phyloP scores from a whole-genome alignment of 1,284 basidiomycete genomes.

The Ceratobasidium sp. region DNA sequence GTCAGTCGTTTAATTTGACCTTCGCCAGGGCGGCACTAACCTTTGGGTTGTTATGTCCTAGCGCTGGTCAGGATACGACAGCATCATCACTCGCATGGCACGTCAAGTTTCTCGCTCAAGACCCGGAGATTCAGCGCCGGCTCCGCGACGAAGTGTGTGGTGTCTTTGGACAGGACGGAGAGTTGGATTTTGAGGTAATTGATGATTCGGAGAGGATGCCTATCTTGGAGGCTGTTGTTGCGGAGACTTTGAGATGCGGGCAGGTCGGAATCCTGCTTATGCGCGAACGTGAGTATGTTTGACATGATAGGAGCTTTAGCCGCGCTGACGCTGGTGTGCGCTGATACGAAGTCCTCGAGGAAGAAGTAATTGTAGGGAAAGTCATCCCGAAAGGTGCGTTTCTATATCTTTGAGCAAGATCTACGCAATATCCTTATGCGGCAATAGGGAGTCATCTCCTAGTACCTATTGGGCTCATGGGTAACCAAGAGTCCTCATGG shows the following conservation, averaged over 20 bases:
- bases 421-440: neutral
- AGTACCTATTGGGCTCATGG: neutral
- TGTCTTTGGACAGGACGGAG: slow-evolving; percentile 3
- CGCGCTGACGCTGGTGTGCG: too few species aligned
- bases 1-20: neutral
- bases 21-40: neutral
- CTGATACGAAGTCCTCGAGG: too few species aligned
- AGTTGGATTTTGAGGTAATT: slow-evolving; percentile 10
- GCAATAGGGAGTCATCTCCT: neutral
- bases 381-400: slow-evolving; percentile 18
- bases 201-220: slow-evolving; percentile 11
- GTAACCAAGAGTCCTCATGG: slow-evolving; percentile 7
- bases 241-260: slow-evolving; percentile 33
- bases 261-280: neutral
- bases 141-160: slow-evolving; percentile 14
- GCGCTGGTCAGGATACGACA: slow-evolving; percentile 34
- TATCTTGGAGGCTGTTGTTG: slow-evolving; percentile 32
- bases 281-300: slow-evolving; percentile 32
- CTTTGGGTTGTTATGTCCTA: neutral
- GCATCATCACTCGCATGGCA: slow-evolving; percentile 18
- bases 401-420: neutral
- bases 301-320: too few species aligned
- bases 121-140: slow-evolving; percentile 13
- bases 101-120: slow-evolving; percentile 20
- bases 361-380: neutral